Evolutionary conservation across 208 protist species (phyloP).

Genomic region (Leishmania martiniquensis): DNA sequence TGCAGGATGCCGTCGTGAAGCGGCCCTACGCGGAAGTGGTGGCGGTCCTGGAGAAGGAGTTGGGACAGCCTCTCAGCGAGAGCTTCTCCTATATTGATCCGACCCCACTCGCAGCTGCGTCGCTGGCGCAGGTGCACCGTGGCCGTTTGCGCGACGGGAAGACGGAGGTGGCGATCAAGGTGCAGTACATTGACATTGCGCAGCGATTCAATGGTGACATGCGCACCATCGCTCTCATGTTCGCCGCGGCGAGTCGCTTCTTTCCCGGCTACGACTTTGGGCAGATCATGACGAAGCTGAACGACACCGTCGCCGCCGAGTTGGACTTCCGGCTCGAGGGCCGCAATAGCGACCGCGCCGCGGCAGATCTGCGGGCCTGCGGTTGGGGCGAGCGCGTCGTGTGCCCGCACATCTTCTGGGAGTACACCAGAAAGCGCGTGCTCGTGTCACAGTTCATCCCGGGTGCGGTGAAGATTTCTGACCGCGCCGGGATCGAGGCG

Average conservation of each 20-base stretch:
- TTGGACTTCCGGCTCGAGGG: conserved; percentile 95
- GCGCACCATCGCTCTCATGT: conserved; percentile 82
- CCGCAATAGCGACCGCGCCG: conserved; percentile 87
- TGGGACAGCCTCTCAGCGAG: conserved; percentile 47
- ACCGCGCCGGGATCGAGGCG: conserved; percentile 59
- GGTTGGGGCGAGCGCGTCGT: conserved; percentile 80
- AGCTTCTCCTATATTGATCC: conserved; percentile 75
- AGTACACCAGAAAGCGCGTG: conserved; percentile 68
- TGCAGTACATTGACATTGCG: conserved; percentile 92
- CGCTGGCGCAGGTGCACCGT: conserved; percentile 91
- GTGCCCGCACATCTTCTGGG: conserved; percentile 61
- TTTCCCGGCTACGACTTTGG: conserved; percentile 91
- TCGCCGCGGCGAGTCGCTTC: conserved; percentile 64
- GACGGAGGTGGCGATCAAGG: conserved; percentile 95
- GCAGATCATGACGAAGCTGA: conserved; percentile 83
- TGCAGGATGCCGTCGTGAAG: conserved; percentile 82
- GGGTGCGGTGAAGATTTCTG: conserved; percentile 78
- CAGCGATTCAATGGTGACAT: conserved; percentile 91
- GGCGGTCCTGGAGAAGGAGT: conserved; percentile 74
- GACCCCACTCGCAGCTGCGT: conserved; percentile 84
- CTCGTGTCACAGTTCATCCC: conserved; percentile 73
- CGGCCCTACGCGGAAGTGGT: conserved; percentile 81
- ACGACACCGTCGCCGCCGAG: conserved; percentile 89
- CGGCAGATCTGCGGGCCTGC: conserved; percentile 61
- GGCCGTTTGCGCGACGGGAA: conserved; percentile 58